Base-by-base conservation (phyloP, 2,329 filamentous ascomycete genomes). In the Chrysoporthe cubensis region DNA sequence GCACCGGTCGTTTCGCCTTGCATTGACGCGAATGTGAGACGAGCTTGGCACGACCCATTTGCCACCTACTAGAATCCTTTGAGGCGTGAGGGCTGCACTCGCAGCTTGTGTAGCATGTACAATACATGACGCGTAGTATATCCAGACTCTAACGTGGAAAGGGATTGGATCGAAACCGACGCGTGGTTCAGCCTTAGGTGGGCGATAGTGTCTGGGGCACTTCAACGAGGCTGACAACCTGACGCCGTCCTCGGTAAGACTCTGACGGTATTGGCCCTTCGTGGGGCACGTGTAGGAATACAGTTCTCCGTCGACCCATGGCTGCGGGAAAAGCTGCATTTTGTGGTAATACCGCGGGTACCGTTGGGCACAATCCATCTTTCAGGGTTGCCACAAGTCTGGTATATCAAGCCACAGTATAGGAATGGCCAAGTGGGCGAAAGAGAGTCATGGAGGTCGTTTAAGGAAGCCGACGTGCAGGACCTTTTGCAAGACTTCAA, bases 401-500 rank as follows among this genome's bases (percentile, higher is more conserved):
- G 54, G 44, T 61, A 62, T 44, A 44, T 42, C 43, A 13, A 44
- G 18, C 4, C 34, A 26, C 32, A 7, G 34, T 46, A 11, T 56
- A 26, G 65, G 57, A 68, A n/a, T 62, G 62, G 56, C 34, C 48
- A 57, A 13, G 32, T 48, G 57, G 56, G 57, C 58, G 40, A 59
- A 46, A 58, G 57, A 48, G 57, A 57, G 32, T 32, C 26, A 43
- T 14, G 42, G 43, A 9, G 13, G n/a, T 32, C 6, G 58, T 46
- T n/a, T 48, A 21, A 62, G 43, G 58, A 34, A 37, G 59, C 44
- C 40, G 59, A 50, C 59, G 18, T 62, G 26, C 44, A 62, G 59
- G 26, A 26, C 9, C 8, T 32, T 13, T 32, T 62, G 59, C 43
- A 62, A 18, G 42, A n/a, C 3, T 5, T 6, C 18, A 37, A 14